These are phyloP conservation scores for Daldinia eschscholtzii DNA, from an alignment of 2,329 filamentous ascomycete species.

Conservation along the genomic window DNA sequence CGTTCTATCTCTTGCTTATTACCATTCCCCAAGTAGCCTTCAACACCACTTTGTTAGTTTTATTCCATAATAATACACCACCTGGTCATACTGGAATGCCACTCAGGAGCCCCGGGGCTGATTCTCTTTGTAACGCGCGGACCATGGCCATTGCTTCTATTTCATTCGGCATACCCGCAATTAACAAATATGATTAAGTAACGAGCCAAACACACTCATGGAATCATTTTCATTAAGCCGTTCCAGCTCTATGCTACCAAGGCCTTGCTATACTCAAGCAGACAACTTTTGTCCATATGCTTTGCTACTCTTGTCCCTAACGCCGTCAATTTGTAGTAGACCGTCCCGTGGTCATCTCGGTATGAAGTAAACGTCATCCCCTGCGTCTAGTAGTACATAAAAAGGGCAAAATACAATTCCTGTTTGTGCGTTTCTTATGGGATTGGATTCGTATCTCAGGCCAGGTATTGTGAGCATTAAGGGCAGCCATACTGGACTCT, in stretches of 20 bases:
- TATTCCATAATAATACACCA: too few relatives aligned
- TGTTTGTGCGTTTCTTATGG: not conserved
- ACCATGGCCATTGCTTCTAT: not conserved
- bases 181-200: not conserved
- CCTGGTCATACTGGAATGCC: too few relatives aligned
- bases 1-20: too few relatives aligned
- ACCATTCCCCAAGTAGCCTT: too few relatives aligned
- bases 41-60: too few relatives aligned
- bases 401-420: constrained; percentile 15
- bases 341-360: constrained; percentile 11
- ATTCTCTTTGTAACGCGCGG: too few relatives aligned
- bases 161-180: not conserved
- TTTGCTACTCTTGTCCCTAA: constrained; percentile 14
- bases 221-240: constrained; percentile 36
- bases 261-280: constrained; percentile 15
- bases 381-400: constrained; percentile 26
- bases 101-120: too few relatives aligned
- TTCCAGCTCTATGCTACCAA: constrained; percentile 25
- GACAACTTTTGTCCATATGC: constrained; percentile 13
- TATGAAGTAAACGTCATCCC: constrained; percentile 11
- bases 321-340: constrained; percentile 21
- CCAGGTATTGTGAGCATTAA: constrained; percentile 1
- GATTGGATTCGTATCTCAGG: not conserved
- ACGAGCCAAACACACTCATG: constrained; percentile 3
- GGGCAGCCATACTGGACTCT: not conserved